Percentiles rank a stretch among this genome's conserved stretches.
Evolutionary conservation across 1,139 yeast species (phyloP).

Genomic region (Candida mesenterica): DNA sequence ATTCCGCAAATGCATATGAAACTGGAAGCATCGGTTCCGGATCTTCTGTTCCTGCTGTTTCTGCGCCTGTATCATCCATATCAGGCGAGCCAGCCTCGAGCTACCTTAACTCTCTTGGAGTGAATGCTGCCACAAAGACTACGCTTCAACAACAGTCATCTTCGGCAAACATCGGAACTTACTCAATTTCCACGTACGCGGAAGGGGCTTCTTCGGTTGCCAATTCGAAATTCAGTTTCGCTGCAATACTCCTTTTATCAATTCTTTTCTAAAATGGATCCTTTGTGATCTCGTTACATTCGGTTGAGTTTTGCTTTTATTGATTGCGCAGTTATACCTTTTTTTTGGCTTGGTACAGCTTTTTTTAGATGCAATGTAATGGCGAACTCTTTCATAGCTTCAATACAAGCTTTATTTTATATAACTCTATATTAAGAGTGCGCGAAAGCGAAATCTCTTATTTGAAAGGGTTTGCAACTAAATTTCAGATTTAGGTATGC

Average conservation of each 20-base stretch:
- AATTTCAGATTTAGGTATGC: too few relatives aligned
- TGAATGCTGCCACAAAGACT: neutral
- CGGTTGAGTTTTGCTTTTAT: neutral
- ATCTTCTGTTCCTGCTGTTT: neutral
- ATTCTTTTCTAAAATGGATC: conserved; percentile 2
- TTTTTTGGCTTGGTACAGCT: neutral
- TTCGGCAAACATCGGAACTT: conserved; percentile 3
- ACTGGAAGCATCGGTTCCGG: neutral
- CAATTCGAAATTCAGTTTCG: conserved; percentile 4
- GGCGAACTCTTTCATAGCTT: too few relatives aligned
- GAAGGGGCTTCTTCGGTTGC: conserved; percentile 2
- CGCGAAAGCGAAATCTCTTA: too few relatives aligned
- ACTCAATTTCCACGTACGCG: conserved; percentile 4
- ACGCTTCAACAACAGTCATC: conserved; percentile 1
- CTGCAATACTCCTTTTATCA: conserved; percentile 3
- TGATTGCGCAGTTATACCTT: neutral
- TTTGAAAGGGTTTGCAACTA: too few relatives aligned
- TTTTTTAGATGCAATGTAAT: neutral
- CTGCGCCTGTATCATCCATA: neutral
- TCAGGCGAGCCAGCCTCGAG: neutral
- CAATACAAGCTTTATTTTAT: too few relatives aligned
- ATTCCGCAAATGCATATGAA: too few relatives aligned
- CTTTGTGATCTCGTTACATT: too few relatives aligned
- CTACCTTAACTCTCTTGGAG: neutral
- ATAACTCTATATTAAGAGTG: too few relatives aligned